These are phyloP conservation scores for Oryza longistaminata DNA, from an alignment of 176 grass and related monocot genomes.

Conservation along the genomic window DNA sequence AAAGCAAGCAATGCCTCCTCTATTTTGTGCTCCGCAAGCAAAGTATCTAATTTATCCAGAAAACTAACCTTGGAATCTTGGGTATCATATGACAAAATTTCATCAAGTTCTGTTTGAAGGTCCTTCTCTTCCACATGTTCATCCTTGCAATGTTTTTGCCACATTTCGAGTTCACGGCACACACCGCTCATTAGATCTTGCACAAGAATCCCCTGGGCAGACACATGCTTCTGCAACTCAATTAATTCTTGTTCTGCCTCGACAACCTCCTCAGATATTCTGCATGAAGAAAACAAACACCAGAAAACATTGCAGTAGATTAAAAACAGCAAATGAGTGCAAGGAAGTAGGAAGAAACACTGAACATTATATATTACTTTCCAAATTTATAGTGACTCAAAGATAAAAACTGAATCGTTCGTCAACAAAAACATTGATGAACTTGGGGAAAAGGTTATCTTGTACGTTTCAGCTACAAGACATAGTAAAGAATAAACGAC, in stretches of 20 bases:
- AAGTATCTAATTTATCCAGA: constrained; percentile 71
- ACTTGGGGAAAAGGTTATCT: not conserved
- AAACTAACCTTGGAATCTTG: constrained; percentile 64
- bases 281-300: constrained; percentile 26
- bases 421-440: not conserved
- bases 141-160: constrained; percentile 67
- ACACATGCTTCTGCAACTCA: constrained; percentile 82
- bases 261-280: constrained; percentile 92
- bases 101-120: constrained; percentile 56
- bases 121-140: constrained; percentile 49
- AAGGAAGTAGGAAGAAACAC: constrained; percentile 15
- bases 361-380: not conserved
- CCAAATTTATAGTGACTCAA: not conserved
- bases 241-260: constrained; percentile 94
- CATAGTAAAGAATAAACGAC: not conserved
- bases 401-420: not conserved
- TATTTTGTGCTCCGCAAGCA: constrained; percentile 82
- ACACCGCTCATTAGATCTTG: constrained; percentile 94
- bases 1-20: constrained; percentile 72
- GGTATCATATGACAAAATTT: constrained; percentile 55
- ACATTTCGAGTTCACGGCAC: constrained; percentile 71
- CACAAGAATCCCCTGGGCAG: constrained; percentile 87
- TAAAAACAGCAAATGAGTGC: constrained; percentile 11
- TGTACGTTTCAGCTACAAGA: constrained; percentile 9
- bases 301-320: not conserved